Conservation (phyloP, 257 asterid species). For the Solanum sitiens region DNA sequence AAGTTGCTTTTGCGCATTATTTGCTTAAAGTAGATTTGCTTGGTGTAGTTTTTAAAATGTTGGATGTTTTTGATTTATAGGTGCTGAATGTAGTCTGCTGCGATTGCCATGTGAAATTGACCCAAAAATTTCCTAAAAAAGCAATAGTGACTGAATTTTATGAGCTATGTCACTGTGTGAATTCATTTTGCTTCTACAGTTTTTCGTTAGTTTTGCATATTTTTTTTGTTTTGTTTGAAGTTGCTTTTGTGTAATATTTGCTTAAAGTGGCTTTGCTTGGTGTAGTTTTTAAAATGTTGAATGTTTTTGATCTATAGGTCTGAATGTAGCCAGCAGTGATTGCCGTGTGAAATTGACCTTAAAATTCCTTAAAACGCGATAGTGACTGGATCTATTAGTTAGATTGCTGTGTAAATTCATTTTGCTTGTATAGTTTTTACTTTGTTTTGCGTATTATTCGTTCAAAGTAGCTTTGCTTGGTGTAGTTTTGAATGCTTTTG, state of each 20-base stretch:
- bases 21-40: not conserved
- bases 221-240: not conserved
- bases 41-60: not conserved
- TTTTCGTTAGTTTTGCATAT: not conserved
- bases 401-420: not conserved
- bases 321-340: not conserved
- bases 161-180: not conserved
- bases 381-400: not conserved
- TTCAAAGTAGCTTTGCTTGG: not conserved
- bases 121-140: not conserved
- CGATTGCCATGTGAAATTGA: not conserved
- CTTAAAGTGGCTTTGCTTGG: not conserved
- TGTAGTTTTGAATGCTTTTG: not conserved
- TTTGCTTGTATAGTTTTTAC: not conserved
- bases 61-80: not conserved
- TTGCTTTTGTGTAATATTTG: not conserved
- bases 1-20: not conserved
- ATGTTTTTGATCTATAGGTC: not conserved
- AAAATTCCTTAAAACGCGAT: not conserved
- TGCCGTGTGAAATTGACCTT: slow-evolving; percentile 3
- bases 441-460: not conserved
- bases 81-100: not conserved
- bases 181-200: not conserved
- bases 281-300: not conserved
- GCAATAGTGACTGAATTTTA: not conserved